Base-by-base conservation (phyloP, 805 yeast genomes). In the Torulaspora quercuum region DNA sequence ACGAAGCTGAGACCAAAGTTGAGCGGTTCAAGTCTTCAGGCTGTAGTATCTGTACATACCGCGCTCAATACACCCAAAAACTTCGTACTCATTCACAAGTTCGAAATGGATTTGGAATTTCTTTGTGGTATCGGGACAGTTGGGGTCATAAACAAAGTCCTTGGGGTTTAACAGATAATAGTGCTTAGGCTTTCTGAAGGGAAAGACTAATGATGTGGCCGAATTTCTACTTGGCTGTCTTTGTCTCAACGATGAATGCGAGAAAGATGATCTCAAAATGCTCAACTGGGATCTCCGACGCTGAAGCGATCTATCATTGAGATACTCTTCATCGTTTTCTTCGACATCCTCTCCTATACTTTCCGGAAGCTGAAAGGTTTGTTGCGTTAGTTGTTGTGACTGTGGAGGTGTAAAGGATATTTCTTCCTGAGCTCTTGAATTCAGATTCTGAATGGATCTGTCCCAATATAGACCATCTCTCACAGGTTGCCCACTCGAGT, bases 1-100 rank as follows among this genome's bases (percentile, higher is more conserved):
- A n/a, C n/a, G n/a, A n/a, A n/a, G n/a, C n/a, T n/a, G n/a, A n/a
- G n/a, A n/a, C n/a, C n/a, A n/a, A n/a, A n/a, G n/a, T n/a, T n/a
- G n/a, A n/a, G n/a, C n/a, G n/a, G n/a, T n/a, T 34, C 28, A 34
- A 7, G 33, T 37, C 19, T 37, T 66, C 48, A 67, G 48, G 17
- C 70, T 63, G 39, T 67, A 67, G 39, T 67, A 67, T 41, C 69
- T 61, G 38, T 67, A 67, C 53, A 67, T 67, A 7, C 72, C 72
- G 25, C 72, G 56, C 45, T 67, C 72, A n/a, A 63, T 50, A 29
- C 65, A 63, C 3, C 70, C 72, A 52, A 64, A 65, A 7, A 61
- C 57, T 16, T 61, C 61, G 48, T 66, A 67, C 28, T 66, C 65
- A 33, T 61, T 54, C 5, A 57, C 55, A 24, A 60, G 39, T 25